phyloP scores from a whole-genome alignment of 805 yeast species.

The Torulaspora gathmanii region DNA sequence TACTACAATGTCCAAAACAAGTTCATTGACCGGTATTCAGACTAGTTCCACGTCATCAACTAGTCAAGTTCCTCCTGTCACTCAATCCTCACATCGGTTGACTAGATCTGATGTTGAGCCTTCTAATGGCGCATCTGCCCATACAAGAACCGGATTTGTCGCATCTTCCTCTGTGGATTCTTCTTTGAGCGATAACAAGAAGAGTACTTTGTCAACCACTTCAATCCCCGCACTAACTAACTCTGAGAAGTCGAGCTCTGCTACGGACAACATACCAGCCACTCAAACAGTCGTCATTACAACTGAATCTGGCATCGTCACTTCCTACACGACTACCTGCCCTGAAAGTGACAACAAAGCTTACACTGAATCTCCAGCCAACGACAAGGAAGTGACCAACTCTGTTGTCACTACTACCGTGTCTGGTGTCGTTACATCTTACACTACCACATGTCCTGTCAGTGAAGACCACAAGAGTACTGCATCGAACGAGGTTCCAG shows the following conservation, averaged over 20 bases:
- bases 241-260: not conserved
- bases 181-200: not conserved
- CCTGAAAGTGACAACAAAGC: not conserved
- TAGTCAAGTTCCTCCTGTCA: not conserved
- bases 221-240: not conserved
- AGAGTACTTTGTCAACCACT: not conserved
- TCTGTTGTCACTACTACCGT: conserved; percentile 5
- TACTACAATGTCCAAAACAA: not conserved
- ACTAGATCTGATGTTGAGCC: no score
- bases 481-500: not conserved
- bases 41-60: not conserved
- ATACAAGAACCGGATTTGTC: not conserved
- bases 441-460: conserved; percentile 6
- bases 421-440: conserved; percentile 6
- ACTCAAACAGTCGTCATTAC: conserved; percentile 1
- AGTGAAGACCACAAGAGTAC: not conserved
- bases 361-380: not conserved
- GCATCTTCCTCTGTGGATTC: not conserved
- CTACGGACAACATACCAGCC: not conserved
- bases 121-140: not conserved
- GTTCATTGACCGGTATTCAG: not conserved
- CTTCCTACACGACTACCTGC: conserved; percentile 7
- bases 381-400: not conserved
- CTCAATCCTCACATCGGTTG: not conserved
- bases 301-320: conserved; percentile 3